phyloP scores from a whole-genome alignment of 176 grass and related monocot species.

The Guadua angustifolia region DNA sequence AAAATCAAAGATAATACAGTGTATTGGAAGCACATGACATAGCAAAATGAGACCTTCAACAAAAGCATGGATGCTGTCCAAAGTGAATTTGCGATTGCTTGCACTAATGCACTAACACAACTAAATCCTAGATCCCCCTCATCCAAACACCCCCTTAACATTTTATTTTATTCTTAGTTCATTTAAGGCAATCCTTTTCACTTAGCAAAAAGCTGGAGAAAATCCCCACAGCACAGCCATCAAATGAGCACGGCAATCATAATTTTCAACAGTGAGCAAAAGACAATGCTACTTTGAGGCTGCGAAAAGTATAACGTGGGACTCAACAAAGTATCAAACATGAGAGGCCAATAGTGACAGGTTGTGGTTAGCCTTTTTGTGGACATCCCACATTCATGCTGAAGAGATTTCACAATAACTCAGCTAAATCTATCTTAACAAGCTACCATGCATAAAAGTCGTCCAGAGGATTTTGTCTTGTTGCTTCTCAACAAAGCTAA shows the following conservation, averaged over 20 bases:
- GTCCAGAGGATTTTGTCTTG: background rate
- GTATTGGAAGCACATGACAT: background rate
- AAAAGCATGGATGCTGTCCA: background rate
- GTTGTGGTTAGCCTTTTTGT: background rate
- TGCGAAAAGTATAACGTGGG: background rate
- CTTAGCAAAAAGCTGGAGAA: conserved; percentile 18
- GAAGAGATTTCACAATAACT: background rate
- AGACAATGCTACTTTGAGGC: background rate
- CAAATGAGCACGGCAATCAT: background rate
- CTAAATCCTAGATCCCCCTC: background rate
- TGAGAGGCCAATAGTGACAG: background rate
- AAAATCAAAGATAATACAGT: conserved; percentile 2
- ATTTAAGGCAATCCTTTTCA: background rate
- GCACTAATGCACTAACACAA: background rate
- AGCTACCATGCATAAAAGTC: background rate
- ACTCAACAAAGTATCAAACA: background rate
- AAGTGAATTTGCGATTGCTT: background rate
- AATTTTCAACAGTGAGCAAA: background rate
- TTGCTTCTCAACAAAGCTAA: background rate
- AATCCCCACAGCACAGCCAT: background rate
- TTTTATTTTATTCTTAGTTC: background rate
- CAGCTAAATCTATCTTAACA: background rate
- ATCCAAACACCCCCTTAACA: background rate
- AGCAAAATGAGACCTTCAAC: background rate
- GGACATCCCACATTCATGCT: background rate